These are phyloP conservation scores for Talaromyces thailandensis DNA, from an alignment of 495 filamentous ascomycete genomes.

Conservation along the genomic window DNA sequence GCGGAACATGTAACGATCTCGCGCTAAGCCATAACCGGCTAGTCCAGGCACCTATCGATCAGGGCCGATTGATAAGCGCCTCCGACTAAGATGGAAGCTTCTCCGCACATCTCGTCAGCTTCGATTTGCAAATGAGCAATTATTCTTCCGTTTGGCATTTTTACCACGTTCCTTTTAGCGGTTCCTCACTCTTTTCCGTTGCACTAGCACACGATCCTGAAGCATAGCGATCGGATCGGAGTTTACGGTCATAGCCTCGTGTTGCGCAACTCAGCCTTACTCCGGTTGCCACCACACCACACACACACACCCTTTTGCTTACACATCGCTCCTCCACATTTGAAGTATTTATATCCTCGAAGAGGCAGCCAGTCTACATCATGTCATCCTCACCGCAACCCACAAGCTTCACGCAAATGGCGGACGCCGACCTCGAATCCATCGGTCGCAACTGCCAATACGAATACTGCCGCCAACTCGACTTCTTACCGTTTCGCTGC, in stretches of 20 bases:
- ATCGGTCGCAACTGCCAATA: slow-evolving; percentile 90
- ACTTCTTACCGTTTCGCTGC: slow-evolving; percentile 94
- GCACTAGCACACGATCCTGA: not conserved
- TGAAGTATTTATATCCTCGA: not conserved
- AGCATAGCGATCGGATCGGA: not conserved
- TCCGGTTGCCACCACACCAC: not conserved
- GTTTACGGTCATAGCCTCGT: not conserved
- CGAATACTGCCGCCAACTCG: slow-evolving; percentile 83
- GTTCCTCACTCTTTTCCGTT: not conserved
- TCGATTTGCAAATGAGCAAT: not conserved
- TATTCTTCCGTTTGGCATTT: not conserved
- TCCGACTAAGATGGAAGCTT: slow-evolving; percentile 5
- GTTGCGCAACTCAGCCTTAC: not conserved
- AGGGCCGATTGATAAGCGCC: not conserved
- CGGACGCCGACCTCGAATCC: slow-evolving; percentile 61
- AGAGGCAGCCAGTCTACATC: not conserved
- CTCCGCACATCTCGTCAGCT: not conserved
- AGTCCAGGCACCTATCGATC: not conserved
- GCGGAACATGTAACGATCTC: not conserved
- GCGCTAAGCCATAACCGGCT: not conserved
- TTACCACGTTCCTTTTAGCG: not conserved
- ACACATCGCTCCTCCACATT: not conserved
- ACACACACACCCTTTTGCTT: not conserved
- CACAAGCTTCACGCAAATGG: slow-evolving; percentile 43
- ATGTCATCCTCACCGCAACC: not conserved